Percentiles rank a stretch among this genome's conserved stretches.
Evolutionary conservation across 192 early-diverging fungal genomes (phyloP).

Genomic region (Mortierella claussenii): DNA sequence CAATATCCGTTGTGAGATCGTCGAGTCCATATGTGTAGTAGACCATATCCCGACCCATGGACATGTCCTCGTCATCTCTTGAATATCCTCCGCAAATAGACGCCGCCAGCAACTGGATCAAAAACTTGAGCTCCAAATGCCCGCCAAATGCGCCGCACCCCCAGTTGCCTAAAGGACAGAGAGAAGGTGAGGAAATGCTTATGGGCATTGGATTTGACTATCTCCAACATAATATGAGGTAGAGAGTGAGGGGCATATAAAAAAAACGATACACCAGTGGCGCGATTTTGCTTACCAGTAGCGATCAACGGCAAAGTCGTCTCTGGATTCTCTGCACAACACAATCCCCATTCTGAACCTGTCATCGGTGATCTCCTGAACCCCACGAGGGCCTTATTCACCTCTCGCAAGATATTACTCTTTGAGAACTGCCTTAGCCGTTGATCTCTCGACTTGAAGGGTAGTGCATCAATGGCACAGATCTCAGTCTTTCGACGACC

Average conservation of each 20-base stretch:
- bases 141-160: constrained; percentile 52
- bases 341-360: constrained; percentile 32
- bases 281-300: constrained; percentile 21
- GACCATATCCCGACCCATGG: constrained; percentile 19
- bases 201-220: too few relatives aligned
- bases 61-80: neutral
- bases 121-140: constrained; percentile 39
- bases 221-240: too few relatives aligned
- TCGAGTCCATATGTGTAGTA: constrained; percentile 47
- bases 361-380: constrained; percentile 43
- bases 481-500: constrained; percentile 46
- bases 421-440: constrained; percentile 31
- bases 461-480: constrained; percentile 47
- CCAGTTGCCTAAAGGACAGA: constrained; percentile 40
- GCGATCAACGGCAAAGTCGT: constrained; percentile 7
- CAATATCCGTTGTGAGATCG: constrained; percentile 16
- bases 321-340: constrained; percentile 13
- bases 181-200: neutral
- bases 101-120: constrained; percentile 46
- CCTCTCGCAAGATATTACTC: constrained; percentile 20
- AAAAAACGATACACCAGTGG: neutral
- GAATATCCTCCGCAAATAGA: constrained; percentile 39
- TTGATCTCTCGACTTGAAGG: constrained; percentile 11
- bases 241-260: neutral
- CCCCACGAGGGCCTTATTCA: constrained; percentile 43